Conservation (phyloP, 2,329 filamentous ascomycete genomes). For the Hirsutella rhossiliensis region DNA sequence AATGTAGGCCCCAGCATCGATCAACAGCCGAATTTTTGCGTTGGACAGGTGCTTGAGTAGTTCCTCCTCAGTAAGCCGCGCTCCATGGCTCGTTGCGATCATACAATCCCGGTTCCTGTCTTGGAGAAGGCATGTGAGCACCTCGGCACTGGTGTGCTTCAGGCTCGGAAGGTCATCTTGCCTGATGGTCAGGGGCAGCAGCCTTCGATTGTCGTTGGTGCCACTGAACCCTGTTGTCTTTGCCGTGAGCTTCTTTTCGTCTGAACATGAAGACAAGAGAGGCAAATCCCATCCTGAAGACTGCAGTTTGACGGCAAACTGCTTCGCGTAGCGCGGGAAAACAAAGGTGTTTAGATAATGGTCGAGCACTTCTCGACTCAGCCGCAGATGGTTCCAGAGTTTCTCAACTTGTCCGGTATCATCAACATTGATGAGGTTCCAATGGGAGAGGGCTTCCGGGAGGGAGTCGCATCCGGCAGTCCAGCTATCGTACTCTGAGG, state of each 20-base stretch:
- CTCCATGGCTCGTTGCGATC: conserved; percentile 10
- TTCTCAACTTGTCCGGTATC: conserved; percentile 37
- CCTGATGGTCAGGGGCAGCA: conserved; percentile 48
- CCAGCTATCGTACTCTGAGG: conserved; percentile 42
- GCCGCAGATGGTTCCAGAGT: conserved; percentile 37
- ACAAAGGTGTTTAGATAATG: conserved; percentile 52
- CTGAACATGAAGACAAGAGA: conserved; percentile 19
- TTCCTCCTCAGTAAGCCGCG: conserved; percentile 15
- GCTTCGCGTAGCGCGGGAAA: conserved; percentile 52
- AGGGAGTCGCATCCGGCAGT: conserved; percentile 24
- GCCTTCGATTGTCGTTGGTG: conserved; percentile 51
- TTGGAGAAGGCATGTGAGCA: conserved; percentile 26
- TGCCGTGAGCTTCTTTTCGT: conserved; percentile 6
- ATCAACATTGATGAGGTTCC: conserved; percentile 46
- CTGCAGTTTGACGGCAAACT: conserved; percentile 51
- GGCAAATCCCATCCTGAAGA: conserved; percentile 59
- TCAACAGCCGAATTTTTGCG: conserved; percentile 36
- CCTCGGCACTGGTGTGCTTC: conserved; percentile 50
- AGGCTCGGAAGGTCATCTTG: conserved; percentile 48
- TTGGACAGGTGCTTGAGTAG: conserved; percentile 29
- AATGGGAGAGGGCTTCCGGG: conserved; percentile 34
- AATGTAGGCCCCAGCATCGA: conserved; percentile 54
- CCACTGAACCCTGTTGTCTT: conserved; percentile 58
- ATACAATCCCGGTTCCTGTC: conserved; percentile 35
- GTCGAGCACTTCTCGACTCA: conserved; percentile 39